Percentiles rank a stretch among this genome's conserved stretches.
Evolutionary conservation across 2,329 filamentous ascomycete genomes (phyloP).

Genomic region (Pyrenophora graminea): DNA sequence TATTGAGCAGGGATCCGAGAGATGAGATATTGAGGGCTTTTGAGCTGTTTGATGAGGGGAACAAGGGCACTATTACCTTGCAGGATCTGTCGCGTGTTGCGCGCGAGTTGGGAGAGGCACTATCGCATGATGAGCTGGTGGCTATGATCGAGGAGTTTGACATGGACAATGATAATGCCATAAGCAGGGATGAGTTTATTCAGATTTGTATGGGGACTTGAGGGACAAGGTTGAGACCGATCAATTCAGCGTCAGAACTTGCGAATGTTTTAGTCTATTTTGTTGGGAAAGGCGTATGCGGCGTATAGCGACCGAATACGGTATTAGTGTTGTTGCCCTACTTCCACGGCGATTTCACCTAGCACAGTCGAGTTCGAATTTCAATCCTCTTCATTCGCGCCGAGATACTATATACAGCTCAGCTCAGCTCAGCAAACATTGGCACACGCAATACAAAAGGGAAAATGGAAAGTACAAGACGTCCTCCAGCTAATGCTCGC

Average conservation of each 20-base stretch:
- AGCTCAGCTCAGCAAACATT: constrained; percentile 16
- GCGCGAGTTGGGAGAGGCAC: constrained; percentile 85
- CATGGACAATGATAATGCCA: constrained; percentile 84
- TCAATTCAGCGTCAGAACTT: not conserved
- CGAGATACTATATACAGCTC: constrained; percentile 45
- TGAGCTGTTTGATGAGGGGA: constrained; percentile 87
- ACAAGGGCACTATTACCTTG: constrained; percentile 87
- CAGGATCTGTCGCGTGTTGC: constrained; percentile 87
- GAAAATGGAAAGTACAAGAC: constrained; percentile 8
- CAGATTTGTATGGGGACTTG: constrained; percentile 62
- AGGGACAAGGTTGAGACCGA: not conserved
- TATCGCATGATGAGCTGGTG: constrained; percentile 88
- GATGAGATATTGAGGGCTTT: constrained; percentile 94
- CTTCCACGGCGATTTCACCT: not conserved
- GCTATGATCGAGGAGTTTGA: constrained; percentile 99
- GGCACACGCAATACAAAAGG: constrained; percentile 4
- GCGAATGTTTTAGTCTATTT: not conserved
- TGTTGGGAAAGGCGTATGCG: constrained; percentile 5
- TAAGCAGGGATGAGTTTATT: constrained; percentile 67
- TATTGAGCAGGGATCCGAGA: constrained; percentile 79
- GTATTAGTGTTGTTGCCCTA: not conserved
- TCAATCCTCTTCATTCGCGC: constrained; percentile 32
- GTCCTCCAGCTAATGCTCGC: constrained; percentile 35
- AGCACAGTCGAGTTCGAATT: constrained; percentile 4
- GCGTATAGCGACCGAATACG: constrained; percentile 1